phyloP scores from a whole-genome alignment of 306 rosid species.

The barrel medic (Medicago truncatula) region DNA sequence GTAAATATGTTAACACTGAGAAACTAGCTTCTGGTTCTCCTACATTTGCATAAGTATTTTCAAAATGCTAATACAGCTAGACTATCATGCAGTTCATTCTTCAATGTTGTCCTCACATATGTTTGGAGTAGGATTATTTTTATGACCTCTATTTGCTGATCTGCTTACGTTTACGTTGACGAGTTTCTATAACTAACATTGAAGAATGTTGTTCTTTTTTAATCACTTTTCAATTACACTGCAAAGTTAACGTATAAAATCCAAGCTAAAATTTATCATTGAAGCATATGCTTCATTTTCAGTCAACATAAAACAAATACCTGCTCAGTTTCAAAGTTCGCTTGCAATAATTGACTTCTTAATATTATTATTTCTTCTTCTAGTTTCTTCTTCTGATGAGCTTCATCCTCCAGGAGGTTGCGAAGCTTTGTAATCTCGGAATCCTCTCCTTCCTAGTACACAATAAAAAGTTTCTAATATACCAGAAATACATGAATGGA shows the following conservation, averaged over 20 bases:
- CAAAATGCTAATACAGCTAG: slow-evolving; percentile 19
- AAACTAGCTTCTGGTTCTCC: slow-evolving; percentile 38
- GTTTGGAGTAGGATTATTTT: slow-evolving; percentile 30
- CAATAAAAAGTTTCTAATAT: slow-evolving; percentile 42
- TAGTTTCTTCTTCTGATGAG: slow-evolving; percentile 72
- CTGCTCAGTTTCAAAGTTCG: slow-evolving; percentile 89
- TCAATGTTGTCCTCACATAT: slow-evolving; percentile 17
- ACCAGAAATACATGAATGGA: slow-evolving; percentile 39
- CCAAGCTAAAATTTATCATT: slow-evolving; percentile 23
- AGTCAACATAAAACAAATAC: slow-evolving; percentile 52
- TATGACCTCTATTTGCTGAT: slow-evolving; percentile 30
- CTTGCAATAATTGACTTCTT: slow-evolving; percentile 83
- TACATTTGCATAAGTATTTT: slow-evolving; percentile 21
- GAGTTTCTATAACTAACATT: slow-evolving; percentile 30
- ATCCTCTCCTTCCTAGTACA: slow-evolving; percentile 73
- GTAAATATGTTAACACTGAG: slow-evolving; percentile 25
- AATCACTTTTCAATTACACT: neutral
- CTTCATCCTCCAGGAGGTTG: slow-evolving; percentile 75
- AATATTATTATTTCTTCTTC: slow-evolving; percentile 89
- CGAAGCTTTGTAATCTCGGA: slow-evolving; percentile 62
- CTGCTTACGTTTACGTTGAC: slow-evolving; percentile 16
- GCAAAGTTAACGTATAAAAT: slow-evolving; percentile 24
- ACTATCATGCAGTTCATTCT: slow-evolving; percentile 9
- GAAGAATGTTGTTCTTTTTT: slow-evolving; percentile 2
- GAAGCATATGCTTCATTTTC: slow-evolving; percentile 33